Conservation (phyloP, 2,329 filamentous ascomycete genomes). For the Metarhizium humberi region DNA sequence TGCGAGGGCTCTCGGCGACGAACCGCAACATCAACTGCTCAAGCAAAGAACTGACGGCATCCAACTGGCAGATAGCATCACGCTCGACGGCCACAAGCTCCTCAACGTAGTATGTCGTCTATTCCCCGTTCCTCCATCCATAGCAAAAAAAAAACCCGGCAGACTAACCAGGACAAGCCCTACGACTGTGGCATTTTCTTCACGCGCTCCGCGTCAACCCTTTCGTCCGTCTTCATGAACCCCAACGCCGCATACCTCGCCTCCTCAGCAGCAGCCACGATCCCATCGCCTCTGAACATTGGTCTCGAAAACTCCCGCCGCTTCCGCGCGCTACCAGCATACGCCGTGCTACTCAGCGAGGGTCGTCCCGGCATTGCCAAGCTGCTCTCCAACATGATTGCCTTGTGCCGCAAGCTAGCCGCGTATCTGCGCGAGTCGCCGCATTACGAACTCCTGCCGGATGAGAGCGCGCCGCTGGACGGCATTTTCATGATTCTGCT, state of each 20-base stretch:
- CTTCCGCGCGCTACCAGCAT: conserved; percentile 84
- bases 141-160: neutral
- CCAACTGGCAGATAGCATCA: conserved; percentile 79
- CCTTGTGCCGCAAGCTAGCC: conserved; percentile 59
- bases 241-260: conserved; percentile 76
- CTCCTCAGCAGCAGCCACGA: conserved; percentile 28
- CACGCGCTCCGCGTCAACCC: conserved; percentile 50
- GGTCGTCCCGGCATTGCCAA: conserved; percentile 58
- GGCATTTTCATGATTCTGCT: conserved; percentile 58
- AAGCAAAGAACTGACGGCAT: conserved; percentile 50
- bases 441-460: conserved; percentile 58
- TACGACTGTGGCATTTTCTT: conserved; percentile 93
- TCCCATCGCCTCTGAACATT: conserved; percentile 77
- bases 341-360: conserved; percentile 68
- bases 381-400: conserved; percentile 65
- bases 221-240: conserved; percentile 64
- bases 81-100: conserved; percentile 82
- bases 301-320: conserved; percentile 86
- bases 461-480: conserved; percentile 31
- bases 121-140: neutral
- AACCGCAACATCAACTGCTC: conserved; percentile 44
- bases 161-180: conserved; percentile 37
- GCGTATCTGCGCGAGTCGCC: conserved; percentile 50
- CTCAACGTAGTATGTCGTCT: conserved; percentile 62
- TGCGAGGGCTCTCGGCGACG: conserved; percentile 52